Conservation (phyloP, 2,329 filamentous ascomycete species). For the Calycina herbarum region DNA sequence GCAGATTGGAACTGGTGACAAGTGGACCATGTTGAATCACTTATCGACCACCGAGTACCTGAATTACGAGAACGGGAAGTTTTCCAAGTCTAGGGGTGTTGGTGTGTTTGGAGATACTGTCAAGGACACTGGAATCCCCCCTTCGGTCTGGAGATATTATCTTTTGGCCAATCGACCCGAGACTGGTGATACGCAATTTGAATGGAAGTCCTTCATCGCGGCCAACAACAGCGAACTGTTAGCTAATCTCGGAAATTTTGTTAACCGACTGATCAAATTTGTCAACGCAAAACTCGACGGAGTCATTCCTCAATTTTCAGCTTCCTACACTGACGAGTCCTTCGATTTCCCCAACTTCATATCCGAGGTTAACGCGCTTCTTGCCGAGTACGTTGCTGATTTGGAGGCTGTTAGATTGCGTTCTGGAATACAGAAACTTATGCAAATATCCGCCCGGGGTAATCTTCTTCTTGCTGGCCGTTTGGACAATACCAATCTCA, state of each 20-base stretch:
- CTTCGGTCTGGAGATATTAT: slow-evolving; percentile 94
- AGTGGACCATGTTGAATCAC: slow-evolving; percentile 88
- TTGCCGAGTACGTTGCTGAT: slow-evolving; percentile 66
- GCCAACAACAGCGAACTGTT: slow-evolving; percentile 89
- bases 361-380: slow-evolving; percentile 61
- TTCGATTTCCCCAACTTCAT: slow-evolving; percentile 47
- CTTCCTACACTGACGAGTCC: slow-evolving; percentile 55
- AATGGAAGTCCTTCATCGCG: slow-evolving; percentile 81
- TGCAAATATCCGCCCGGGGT: slow-evolving; percentile 65
- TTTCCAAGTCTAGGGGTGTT: slow-evolving; percentile 85
- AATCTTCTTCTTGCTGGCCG: slow-evolving; percentile 57
- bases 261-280: slow-evolving; percentile 74
- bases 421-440: slow-evolving; percentile 61
- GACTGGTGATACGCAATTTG: slow-evolving; percentile 83
- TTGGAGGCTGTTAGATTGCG: slow-evolving; percentile 73
- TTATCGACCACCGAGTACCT: slow-evolving; percentile 88
- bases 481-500: slow-evolving; percentile 44
- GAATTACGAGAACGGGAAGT: slow-evolving; percentile 87
- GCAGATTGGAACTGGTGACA: slow-evolving; percentile 78
- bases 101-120: slow-evolving; percentile 92
- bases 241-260: slow-evolving; percentile 70
- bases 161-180: slow-evolving; percentile 84
- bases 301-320: slow-evolving; percentile 62
- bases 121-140: slow-evolving; percentile 77
- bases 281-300: slow-evolving; percentile 70